These are phyloP conservation scores for Fusarium abutilonis DNA, from an alignment of 2,329 filamentous ascomycete genomes.

Conservation along the genomic window DNA sequence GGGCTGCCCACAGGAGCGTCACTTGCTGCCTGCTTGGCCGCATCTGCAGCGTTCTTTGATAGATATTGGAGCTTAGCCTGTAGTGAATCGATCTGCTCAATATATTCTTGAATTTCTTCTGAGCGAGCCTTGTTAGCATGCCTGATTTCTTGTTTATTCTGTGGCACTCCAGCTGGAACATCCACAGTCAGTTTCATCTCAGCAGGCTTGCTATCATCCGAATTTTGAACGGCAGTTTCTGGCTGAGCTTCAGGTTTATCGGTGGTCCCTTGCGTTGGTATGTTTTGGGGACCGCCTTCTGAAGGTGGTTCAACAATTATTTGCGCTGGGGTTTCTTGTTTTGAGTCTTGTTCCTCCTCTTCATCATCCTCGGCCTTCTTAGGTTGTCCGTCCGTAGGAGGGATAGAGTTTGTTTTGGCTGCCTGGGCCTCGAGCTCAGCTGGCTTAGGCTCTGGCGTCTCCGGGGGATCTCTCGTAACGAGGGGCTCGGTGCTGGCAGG, in stretches of 20 bases:
- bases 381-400: background rate
- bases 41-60: constrained; percentile 79
- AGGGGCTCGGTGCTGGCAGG: constrained; percentile 31
- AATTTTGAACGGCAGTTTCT: background rate
- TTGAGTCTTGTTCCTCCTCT: constrained; percentile 1
- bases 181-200: constrained; percentile 8
- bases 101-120: constrained; percentile 83
- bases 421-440: constrained; percentile 15
- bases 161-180: background rate
- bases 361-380: constrained; percentile 11
- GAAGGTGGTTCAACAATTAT: constrained; percentile 19
- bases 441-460: constrained; percentile 20
- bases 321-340: constrained; percentile 3
- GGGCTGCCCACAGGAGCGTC: constrained; percentile 69
- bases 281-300: constrained; percentile 1
- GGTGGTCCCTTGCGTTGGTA: constrained; percentile 3
- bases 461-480: constrained; percentile 25
- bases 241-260: constrained; percentile 5
- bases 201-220: background rate
- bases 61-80: constrained; percentile 92
- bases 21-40: constrained; percentile 75
- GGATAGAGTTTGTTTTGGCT: constrained; percentile 6
- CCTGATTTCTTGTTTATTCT: constrained; percentile 37
- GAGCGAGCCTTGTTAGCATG: constrained; percentile 62
- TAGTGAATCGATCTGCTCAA: constrained; percentile 90